Base-by-base conservation (phyloP, 768 basidiomycete species). In the Naganishia onofrii region DNA sequence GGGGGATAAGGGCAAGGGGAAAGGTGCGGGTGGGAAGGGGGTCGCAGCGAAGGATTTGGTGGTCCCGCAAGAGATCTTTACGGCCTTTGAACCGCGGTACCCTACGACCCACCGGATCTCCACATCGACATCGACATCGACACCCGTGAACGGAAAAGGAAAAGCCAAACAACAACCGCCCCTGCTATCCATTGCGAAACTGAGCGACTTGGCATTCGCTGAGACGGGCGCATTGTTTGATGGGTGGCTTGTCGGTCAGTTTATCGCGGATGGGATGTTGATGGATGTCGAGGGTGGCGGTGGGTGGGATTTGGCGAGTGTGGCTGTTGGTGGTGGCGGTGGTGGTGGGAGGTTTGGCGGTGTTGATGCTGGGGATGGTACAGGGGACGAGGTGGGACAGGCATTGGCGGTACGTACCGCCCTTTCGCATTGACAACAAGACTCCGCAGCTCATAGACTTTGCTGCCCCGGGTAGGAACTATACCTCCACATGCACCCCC, bases 401-500 rank as follows among this genome's bases (percentile, higher is more conserved):
- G 71, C 71, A 26, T 51, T 79, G 17, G 70, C 76, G 19, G 77
- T 80, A 51, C 67, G 76, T 74, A 2, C 15, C 29, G 26, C 8
- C 32, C 29, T 38, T 36, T 28, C n/a, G 31, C 21, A 28, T 51
- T 23, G 6, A 3, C n/a, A 44, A 28, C 28, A n/a, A 29, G 23
- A 57, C 3, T 1, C 1, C 13, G 42, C 42, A 57, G 31, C 36
- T 57, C n/a, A n/a, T n/a, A n/a, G 26, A 57, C 56, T 31, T 17
- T 15, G n/a, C 15, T 4, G 31, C 23, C 32, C 12, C 23, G 23
- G 28, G 0, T 71, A 83, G 82, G 71, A 75, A 78, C 83, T 96
- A 31, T 87, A 89, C 68, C 84, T 85, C 65, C 86, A 88, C 17
- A 81, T 98, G n/a, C 87, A 93, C 74, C 85, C 92, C 3, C 88